Base-by-base conservation (phyloP, 2,329 filamentous ascomycete genomes). In the Cytospora chrysosperma region DNA sequence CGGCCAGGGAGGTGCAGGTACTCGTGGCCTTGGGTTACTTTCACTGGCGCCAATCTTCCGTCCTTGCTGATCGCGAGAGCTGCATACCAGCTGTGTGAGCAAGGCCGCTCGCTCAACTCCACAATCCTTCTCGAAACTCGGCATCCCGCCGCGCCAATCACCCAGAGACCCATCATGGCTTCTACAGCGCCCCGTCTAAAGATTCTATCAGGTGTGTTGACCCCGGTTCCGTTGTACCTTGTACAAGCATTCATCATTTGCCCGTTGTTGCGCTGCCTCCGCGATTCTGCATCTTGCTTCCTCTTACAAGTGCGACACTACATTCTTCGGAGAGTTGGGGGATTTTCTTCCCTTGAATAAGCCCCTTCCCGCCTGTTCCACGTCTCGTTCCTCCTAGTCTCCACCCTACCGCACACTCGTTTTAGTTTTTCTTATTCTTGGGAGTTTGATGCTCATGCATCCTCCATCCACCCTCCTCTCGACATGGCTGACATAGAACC, bases 401-500 rank as follows among this genome's bases (percentile, higher is more conserved):
- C 65, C 59, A 59, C 34, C 50, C 32, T 47, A 50, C 49, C 58
- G 56, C 56, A 58, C 65, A 47, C 32, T 65, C 55, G 57, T 66
- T 67, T 54, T 58, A 57, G 32, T 43, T 56, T 54, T 50, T 59
- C 56, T 27, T 60, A 51, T 49, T 50, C 53, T 50, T 47, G 51
- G 61, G 59, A 55, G 61, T 65, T 65, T 61, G 60, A 53, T 65
- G 68, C 69, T 68, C 65, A 70, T 69, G 68, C 69, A 65, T 69
- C 63, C 57, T 64, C 64, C 53, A 63, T 67, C 63, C 67, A 63
- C 61, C 61, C 56, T 62, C 60, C 55, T 63, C 34, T 70, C 72
- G 76, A 79, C 78, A 89, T 86, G 82, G 78, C 79, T 73, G 80
- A 83, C 71, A 77, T 71, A 74, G 81, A 85, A 79, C 88, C 92